Conservation (phyloP, 352 stramenopile genomes). For the Globisporangium irregulare region DNA sequence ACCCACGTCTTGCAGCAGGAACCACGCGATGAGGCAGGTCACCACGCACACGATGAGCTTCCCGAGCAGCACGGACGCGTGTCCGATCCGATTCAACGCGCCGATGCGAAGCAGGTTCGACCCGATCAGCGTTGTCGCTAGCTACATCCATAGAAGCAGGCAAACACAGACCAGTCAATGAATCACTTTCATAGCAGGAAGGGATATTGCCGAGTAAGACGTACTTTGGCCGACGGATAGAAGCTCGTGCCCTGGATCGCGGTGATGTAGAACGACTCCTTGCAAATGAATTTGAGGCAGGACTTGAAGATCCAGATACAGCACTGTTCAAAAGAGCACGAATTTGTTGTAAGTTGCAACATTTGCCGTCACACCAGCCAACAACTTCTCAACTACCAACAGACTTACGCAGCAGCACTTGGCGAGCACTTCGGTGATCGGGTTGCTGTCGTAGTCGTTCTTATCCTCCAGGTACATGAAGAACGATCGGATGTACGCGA, state of each 20-base stretch:
- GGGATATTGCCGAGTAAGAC: neutral
- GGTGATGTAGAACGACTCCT: slow-evolving; percentile 79
- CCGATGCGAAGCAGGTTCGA: slow-evolving; percentile 32
- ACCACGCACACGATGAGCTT: slow-evolving; percentile 71
- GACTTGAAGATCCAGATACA: slow-evolving; percentile 85
- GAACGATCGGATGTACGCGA: slow-evolving; percentile 68
- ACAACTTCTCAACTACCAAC: neutral
- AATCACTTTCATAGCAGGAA: neutral
- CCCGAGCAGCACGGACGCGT: slow-evolving; percentile 33
- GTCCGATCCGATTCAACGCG: slow-evolving; percentile 29
- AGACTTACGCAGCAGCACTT: slow-evolving; percentile 72
- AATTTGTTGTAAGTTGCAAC: neutral
- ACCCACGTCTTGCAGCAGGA: slow-evolving; percentile 63
- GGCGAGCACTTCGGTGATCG: slow-evolving; percentile 47
- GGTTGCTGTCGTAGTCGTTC: slow-evolving; percentile 72
- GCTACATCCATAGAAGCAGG: neutral
- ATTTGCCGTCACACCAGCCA: slow-evolving; percentile 5
- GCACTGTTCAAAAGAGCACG: slow-evolving; percentile 35
- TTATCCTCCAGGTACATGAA: slow-evolving; percentile 84
- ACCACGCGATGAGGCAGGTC: slow-evolving; percentile 65
- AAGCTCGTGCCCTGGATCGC: slow-evolving; percentile 79
- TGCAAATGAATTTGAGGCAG: slow-evolving; percentile 83
- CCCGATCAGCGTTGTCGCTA: slow-evolving; percentile 24
- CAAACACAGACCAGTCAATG: neutral
- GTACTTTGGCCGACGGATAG: slow-evolving; percentile 70